Evolutionary conservation across 805 yeast species (phyloP), one percentile per base, ranked within the genome.

Genomic region (Saturnispora hagleri): DNA sequence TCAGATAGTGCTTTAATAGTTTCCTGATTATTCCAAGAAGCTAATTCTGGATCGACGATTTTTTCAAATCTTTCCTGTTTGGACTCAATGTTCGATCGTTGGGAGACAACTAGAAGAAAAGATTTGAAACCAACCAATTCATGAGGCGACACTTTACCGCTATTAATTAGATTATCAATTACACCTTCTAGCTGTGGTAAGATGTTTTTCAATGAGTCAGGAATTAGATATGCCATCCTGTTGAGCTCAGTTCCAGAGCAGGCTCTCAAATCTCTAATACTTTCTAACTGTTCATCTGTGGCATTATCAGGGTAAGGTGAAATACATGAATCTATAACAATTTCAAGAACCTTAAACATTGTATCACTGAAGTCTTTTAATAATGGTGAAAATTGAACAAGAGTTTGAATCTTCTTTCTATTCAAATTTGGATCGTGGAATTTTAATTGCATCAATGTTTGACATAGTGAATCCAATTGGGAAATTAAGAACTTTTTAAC

Each of bases 231-330:
- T 1, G 97, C 99, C 67, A 93, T 76, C 62, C 99, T 73, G 66
- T 93, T 91, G 53, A 93, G 74, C 67, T 93, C 99, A 0, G 96
- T 89, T 42, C 97, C 99, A 66, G 97, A 87, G 48, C 89, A 84
- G 2, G 93, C 85, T 60, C 97, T 76, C 58, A 95, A 72, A 62
- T 93, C 98, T 53, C 95, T 79, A 43, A 93, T 81, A 8, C 85
- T 71, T 56, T 89, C 96, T 31, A 86, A 75, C 47, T 80, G 83
- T 40, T 88, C 95, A 58, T 85, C 91, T 8, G 53, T 51, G 2
- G 68, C 63, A 47, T 65, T 60, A 13, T 72, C 75, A 1, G 96
- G 95, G 58, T 84, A 84, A 45, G 86, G 91, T 63, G 79, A 80
- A 0, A 97, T 91, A 49, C 89, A 84, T 2, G 95, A 87, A 2